A percentile compares a stretch with the other conserved stretches of the same genome.
These are phyloP conservation scores for Cryptosporidium ubiquitum DNA, from an alignment of 169 alveolate species.

Conservation along the genomic window DNA sequence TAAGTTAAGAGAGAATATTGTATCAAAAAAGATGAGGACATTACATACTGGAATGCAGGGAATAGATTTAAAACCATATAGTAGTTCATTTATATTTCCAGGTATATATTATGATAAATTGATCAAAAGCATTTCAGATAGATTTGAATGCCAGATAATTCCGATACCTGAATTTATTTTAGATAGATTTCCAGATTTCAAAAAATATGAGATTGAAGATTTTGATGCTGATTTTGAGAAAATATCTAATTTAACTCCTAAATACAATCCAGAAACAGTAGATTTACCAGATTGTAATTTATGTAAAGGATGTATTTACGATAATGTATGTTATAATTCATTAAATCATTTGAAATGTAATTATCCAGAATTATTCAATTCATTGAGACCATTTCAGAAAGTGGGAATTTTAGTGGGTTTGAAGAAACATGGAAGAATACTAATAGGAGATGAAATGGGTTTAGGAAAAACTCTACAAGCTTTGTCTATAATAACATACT, in stretches of 20 bases:
- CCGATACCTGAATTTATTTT: slow-evolving; percentile 62
- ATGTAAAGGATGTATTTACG: slow-evolving; percentile 45
- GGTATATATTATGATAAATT: slow-evolving; percentile 60
- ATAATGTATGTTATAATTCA: slow-evolving; percentile 31
- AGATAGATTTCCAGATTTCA: slow-evolving; percentile 72
- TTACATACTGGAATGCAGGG: slow-evolving; percentile 53
- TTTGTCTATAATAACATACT: slow-evolving; percentile 90
- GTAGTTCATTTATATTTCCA: slow-evolving; percentile 45
- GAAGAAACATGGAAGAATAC: slow-evolving; percentile 90
- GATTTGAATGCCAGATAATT: slow-evolving; percentile 39
- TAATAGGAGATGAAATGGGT: slow-evolving; percentile 99
- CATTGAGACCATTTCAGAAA: slow-evolving; percentile 89
- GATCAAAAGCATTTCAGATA: slow-evolving; percentile 8
- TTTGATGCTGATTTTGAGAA: slow-evolving; percentile 46
- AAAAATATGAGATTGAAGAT: slow-evolving; percentile 39
- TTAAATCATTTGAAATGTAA: slow-evolving; percentile 21
- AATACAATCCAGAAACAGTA: slow-evolving; percentile 23
- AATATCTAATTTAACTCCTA: slow-evolving; percentile 45
- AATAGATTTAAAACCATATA: slow-evolving; percentile 18
- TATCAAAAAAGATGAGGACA: slow-evolving; percentile 33
- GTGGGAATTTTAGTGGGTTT: slow-evolving; percentile 95
- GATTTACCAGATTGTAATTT: slow-evolving; percentile 36
- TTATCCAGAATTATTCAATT: slow-evolving; percentile 75
- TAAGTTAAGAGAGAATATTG: slow-evolving; percentile 18
- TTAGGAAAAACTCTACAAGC: slow-evolving; percentile 98